A percentile compares a stretch with the other conserved stretches of the same genome.
phyloP scores from a whole-genome alignment of 2,329 filamentous ascomycete genomes.

The Arachnopeziza araneosa region DNA sequence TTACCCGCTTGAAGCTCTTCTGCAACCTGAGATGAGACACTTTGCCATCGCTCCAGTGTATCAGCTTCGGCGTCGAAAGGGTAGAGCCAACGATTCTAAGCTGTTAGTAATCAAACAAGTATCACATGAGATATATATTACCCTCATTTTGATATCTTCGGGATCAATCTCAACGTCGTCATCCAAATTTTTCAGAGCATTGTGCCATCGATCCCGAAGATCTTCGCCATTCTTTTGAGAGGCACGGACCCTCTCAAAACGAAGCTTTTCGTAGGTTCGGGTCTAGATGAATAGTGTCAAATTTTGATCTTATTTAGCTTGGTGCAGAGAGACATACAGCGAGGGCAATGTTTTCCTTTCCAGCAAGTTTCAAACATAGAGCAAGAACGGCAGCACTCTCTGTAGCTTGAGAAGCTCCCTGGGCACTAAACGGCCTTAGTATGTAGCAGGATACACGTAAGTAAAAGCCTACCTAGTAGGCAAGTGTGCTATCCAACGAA shows the following conservation, averaged over 20 bases:
- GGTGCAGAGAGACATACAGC: constrained; percentile 27
- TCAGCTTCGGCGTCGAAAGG: constrained; percentile 41
- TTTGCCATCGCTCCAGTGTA: constrained; percentile 36
- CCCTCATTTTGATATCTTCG: constrained; percentile 39
- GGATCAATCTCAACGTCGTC: constrained; percentile 37
- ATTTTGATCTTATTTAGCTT: not conserved
- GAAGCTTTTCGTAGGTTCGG: constrained; percentile 38
- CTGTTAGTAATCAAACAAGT: not conserved
- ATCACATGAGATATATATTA: constrained; percentile 2
- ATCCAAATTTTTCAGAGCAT: constrained; percentile 36
- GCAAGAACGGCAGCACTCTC: constrained; percentile 46
- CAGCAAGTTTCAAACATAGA: constrained; percentile 38
- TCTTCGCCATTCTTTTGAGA: constrained; percentile 41
- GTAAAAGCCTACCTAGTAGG: not conserved
- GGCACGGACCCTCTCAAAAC: constrained; percentile 36
- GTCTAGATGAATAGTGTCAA: constrained; percentile 25
- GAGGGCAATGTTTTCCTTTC: constrained; percentile 35
- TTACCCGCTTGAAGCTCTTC: constrained; percentile 33
- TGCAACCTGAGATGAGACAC: constrained; percentile 34
- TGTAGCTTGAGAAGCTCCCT: constrained; percentile 48
- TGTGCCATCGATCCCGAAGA: constrained; percentile 40
- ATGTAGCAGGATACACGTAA: constrained; percentile 29
- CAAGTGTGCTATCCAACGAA: too few relatives aligned
- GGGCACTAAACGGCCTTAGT: constrained; percentile 40
- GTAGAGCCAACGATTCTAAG: constrained; percentile 41